Percentiles rank a stretch among this genome's conserved stretches.
Conservation (phyloP, 1,284 basidiomycete species). For the Abortiporus biennis region DNA sequence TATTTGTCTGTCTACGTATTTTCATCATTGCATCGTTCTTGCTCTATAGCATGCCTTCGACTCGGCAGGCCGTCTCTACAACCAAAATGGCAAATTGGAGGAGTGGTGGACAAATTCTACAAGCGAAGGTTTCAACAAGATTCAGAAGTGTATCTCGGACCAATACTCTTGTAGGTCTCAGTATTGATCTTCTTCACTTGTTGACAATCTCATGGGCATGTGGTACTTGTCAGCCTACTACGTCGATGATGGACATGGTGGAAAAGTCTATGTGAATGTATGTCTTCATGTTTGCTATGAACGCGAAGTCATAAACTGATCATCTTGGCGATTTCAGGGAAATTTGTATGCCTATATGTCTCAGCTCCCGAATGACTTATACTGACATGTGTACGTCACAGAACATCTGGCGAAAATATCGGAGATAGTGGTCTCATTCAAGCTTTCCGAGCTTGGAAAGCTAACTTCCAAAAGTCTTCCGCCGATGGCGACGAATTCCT, state of each 20-base stretch:
- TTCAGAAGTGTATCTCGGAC: slow-evolving; percentile 82
- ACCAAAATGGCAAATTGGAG: slow-evolving; percentile 78
- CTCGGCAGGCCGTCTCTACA: slow-evolving; percentile 81
- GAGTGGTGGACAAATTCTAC: slow-evolving; percentile 87
- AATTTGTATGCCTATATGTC: slow-evolving; percentile 4
- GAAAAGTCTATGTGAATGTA: slow-evolving; percentile 81
- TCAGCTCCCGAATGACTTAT: no score
- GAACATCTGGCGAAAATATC: slow-evolving; percentile 87
- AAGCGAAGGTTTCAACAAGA: slow-evolving; percentile 75
- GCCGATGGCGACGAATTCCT: slow-evolving; percentile 60
- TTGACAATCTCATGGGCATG: no score
- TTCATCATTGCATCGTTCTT: neutral
- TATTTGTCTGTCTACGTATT: neutral
- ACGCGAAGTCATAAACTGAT: neutral
- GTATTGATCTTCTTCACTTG: slow-evolving; percentile 6
- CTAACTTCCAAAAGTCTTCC: slow-evolving; percentile 49
- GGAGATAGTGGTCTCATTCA: slow-evolving; percentile 85
- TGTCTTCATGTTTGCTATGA: slow-evolving; percentile 25
- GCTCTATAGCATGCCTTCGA: slow-evolving; percentile 86
- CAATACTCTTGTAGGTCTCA: slow-evolving; percentile 70
- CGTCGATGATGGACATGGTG: slow-evolving; percentile 81
- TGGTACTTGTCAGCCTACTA: slow-evolving; percentile 82
- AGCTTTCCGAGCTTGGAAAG: slow-evolving; percentile 84
- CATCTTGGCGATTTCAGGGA: neutral
- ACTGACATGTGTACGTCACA: slow-evolving; percentile 11